Evolutionary conservation across 2,329 filamentous ascomycete species (phyloP).

Genomic region (Gliomastix tumulicola): DNA sequence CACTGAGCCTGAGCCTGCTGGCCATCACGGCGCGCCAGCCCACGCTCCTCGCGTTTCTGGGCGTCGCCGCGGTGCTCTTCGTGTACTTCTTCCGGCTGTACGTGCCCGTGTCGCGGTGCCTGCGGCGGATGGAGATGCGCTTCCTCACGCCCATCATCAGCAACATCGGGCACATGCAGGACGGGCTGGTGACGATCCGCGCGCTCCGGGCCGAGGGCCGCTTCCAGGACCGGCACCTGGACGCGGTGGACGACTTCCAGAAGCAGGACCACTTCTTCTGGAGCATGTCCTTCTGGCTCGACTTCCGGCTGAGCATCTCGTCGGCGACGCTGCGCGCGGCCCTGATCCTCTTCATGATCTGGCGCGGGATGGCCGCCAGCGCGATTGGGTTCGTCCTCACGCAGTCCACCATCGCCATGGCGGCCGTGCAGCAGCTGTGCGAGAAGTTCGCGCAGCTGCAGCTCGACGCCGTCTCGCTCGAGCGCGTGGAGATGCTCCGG

Average conservation of each 20-base stretch:
- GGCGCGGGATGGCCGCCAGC: conserved; percentile 67
- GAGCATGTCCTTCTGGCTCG: conserved; percentile 79
- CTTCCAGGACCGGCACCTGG: conserved; percentile 74
- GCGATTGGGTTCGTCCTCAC: conserved; percentile 79
- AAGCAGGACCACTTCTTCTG: conserved; percentile 97
- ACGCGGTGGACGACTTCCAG: conserved; percentile 81
- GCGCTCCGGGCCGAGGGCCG: conserved; percentile 73
- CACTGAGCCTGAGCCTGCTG: conserved; percentile 64
- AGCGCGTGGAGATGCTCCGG: conserved; percentile 76
- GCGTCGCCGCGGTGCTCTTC: conserved; percentile 61
- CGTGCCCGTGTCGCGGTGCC: conserved; percentile 73
- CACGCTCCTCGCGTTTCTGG: conserved; percentile 65
- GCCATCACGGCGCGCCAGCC: conserved; percentile 79
- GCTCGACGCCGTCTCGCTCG: conserved; percentile 87
- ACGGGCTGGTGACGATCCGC: conserved; percentile 79
- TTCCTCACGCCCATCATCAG: conserved; percentile 84
- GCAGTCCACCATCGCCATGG: conserved; percentile 28
- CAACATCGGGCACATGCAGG: conserved; percentile 82
- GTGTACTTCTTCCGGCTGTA: conserved; percentile 70
- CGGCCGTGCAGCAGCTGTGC: conserved; percentile 50
- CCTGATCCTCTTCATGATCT: conserved; percentile 68
- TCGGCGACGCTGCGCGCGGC: conserved; percentile 68
- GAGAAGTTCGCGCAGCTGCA: conserved; percentile 77
- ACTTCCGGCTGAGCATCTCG: conserved; percentile 57
- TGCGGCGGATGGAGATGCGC: conserved; percentile 82